These are phyloP conservation scores for Monosporascus sp. DNA, from an alignment of 2,329 filamentous ascomycete species.

Conservation along the genomic window DNA sequence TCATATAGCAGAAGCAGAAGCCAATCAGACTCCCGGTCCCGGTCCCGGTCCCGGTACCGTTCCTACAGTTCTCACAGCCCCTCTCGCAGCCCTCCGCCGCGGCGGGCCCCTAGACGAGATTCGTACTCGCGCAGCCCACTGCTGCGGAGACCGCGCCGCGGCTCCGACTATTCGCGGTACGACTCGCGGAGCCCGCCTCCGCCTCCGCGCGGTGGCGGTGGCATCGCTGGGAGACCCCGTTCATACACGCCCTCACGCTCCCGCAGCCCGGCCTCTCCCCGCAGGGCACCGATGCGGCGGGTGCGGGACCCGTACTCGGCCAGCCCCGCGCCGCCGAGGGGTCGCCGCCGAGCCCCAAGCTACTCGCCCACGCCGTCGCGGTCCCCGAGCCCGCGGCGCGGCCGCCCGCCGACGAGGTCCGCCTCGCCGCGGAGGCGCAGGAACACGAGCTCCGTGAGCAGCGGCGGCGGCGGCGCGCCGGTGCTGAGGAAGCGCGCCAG, in stretches of 20 bases:
- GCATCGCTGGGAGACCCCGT: conserved; percentile 14
- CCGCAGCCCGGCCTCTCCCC: conserved; percentile 17
- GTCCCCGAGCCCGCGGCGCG: conserved; percentile 8
- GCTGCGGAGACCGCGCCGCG: conserved; percentile 13
- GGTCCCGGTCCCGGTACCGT: conserved; percentile 40
- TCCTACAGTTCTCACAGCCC: conserved; percentile 24
- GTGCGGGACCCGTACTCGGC: conserved; percentile 5
- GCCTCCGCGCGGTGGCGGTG: conserved; percentile 9
- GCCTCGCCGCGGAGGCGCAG: conserved; percentile 11
- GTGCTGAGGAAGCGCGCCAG: conserved; percentile 16
- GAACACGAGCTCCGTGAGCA: conserved; percentile 16
- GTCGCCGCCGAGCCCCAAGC: conserved; percentile 9
- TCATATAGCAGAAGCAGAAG: conserved; percentile 24
- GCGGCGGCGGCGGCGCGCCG: conserved; percentile 7
- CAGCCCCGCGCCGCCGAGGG: conserved; percentile 10
- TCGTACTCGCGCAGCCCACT: conserved; percentile 20
- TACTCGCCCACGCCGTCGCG: conserved; percentile 11
- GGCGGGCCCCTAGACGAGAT: conserved; percentile 16
- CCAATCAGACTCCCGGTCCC: conserved; percentile 37
- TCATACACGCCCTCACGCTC: conserved; percentile 19
- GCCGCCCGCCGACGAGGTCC: conserved; percentile 8
- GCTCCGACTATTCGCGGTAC: conserved; percentile 17
- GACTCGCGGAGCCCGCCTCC: conserved; percentile 17
- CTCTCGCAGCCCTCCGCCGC: conserved; percentile 23
- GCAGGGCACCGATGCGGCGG: conserved; percentile 12